These are phyloP conservation scores for Polyplosphaeria fusca DNA, from an alignment of 495 filamentous ascomycete genomes.

Conservation along the genomic window DNA sequence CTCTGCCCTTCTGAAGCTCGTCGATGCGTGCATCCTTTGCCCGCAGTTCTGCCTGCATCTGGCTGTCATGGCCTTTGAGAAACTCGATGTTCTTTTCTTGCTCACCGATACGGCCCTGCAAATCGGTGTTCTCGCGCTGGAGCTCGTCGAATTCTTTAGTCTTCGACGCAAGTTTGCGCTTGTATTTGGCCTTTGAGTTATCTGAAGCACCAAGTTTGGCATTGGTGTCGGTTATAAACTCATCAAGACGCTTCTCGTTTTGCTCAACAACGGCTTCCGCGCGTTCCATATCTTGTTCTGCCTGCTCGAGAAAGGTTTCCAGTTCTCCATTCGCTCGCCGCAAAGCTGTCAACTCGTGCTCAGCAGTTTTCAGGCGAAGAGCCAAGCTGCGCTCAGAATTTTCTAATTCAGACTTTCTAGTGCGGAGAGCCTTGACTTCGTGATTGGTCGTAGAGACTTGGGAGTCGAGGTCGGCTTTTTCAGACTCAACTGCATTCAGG, in stretches of 20 bases:
- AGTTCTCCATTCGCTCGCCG: slow-evolving; percentile 15
- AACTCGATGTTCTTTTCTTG: slow-evolving; percentile 12
- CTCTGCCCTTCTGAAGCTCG: slow-evolving; percentile 9
- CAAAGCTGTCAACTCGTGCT: slow-evolving; percentile 20
- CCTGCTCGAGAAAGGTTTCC: slow-evolving; percentile 25
- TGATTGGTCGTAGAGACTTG: neutral
- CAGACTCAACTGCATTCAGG: neutral
- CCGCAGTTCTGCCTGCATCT: slow-evolving; percentile 38
- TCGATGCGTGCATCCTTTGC: slow-evolving; percentile 25
- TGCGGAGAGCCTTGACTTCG: neutral
- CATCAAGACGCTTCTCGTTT: slow-evolving; percentile 24
- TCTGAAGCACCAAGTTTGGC: slow-evolving; percentile 16
- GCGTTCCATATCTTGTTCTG: slow-evolving; percentile 25
- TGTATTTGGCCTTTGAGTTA: slow-evolving; percentile 23
- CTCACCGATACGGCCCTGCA: slow-evolving; percentile 12
- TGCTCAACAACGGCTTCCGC: slow-evolving; percentile 24
- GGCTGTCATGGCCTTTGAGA: slow-evolving; percentile 37
- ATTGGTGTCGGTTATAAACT: slow-evolving; percentile 18
- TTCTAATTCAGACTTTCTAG: neutral
- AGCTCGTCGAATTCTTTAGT: slow-evolving; percentile 27
- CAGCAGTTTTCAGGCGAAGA: slow-evolving; percentile 17
- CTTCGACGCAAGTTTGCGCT: slow-evolving; percentile 15
- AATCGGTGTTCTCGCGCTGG: slow-evolving; percentile 21
- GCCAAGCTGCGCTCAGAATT: slow-evolving; percentile 18
- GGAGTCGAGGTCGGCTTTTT: neutral